phyloP scores from a whole-genome alignment of 345 rosid species.

The Erysimum cheiranthoides region DNA sequence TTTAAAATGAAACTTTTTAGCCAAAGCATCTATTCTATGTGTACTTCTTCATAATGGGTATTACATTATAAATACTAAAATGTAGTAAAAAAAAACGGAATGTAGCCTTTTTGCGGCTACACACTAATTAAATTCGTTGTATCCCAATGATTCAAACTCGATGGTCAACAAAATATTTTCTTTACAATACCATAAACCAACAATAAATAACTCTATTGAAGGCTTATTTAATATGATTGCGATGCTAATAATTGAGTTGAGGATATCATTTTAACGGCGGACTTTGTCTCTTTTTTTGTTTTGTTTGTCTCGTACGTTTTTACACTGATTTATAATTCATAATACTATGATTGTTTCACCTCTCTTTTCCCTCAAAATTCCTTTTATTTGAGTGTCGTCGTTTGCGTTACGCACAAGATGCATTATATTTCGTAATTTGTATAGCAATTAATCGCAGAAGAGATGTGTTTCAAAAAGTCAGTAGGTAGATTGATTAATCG shows the following conservation, averaged over 20 bases:
- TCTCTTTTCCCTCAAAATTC: too few relatives aligned
- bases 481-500: neutral
- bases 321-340: neutral
- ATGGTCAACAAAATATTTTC: slow-evolving; percentile 34
- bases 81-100: slow-evolving; percentile 12
- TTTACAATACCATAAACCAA: neutral
- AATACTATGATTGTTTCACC: slow-evolving; percentile 1
- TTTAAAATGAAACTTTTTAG: slow-evolving; percentile 17
- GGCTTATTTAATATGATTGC: slow-evolving; percentile 21
- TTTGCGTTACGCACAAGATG: slow-evolving; percentile 13
- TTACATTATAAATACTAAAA: slow-evolving; percentile 21
- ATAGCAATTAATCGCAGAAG: neutral
- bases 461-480: neutral
- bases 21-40: slow-evolving; percentile 23
- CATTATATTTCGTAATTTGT: slow-evolving; percentile 2
- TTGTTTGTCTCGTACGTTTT: slow-evolving; percentile 20
- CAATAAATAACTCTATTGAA: slow-evolving; percentile 15
- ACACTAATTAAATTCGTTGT: slow-evolving; percentile 33
- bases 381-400: neutral
- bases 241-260: slow-evolving; percentile 17
- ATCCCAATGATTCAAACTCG: slow-evolving; percentile 42
- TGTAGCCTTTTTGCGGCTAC: slow-evolving; percentile 40
- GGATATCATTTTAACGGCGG: slow-evolving; percentile 40
- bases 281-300: slow-evolving; percentile 11
- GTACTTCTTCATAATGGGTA: slow-evolving; percentile 36